Conservation (phyloP, 257 asterid species). For the Solanum virginianum region DNA sequence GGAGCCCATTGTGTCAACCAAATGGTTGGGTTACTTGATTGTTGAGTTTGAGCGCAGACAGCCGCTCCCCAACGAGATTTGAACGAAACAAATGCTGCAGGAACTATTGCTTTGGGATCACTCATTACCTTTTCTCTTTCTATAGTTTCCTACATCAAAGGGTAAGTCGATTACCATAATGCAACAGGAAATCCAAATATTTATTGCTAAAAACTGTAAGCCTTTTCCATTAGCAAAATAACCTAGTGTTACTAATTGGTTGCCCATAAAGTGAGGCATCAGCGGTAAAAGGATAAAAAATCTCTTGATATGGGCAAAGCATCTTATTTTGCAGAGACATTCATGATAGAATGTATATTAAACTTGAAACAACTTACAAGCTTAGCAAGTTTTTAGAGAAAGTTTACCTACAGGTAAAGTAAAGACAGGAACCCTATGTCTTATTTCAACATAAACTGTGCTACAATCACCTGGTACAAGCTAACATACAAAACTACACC, state of each 20-base stretch:
- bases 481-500: neutral
- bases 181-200: neutral
- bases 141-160: slow-evolving; percentile 42
- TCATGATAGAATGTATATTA: neutral
- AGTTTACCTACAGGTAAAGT: neutral
- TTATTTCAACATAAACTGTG: neutral
- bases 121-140: slow-evolving; percentile 62
- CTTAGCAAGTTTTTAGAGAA: neutral
- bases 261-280: neutral
- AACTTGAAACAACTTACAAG: neutral
- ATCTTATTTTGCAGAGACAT: neutral
- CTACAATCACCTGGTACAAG: neutral
- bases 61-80: slow-evolving; percentile 91
- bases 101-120: slow-evolving; percentile 60
- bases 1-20: slow-evolving; percentile 16
- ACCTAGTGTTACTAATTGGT: neutral
- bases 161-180: neutral
- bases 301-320: neutral
- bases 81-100: slow-evolving; percentile 90
- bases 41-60: slow-evolving; percentile 88
- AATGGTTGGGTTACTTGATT: slow-evolving; percentile 21
- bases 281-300: neutral
- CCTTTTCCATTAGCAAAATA: neutral
- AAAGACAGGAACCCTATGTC: neutral
- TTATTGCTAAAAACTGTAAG: neutral